Conservation (phyloP, 2,329 filamentous ascomycete genomes). For the Cyanodermella asteris region DNA sequence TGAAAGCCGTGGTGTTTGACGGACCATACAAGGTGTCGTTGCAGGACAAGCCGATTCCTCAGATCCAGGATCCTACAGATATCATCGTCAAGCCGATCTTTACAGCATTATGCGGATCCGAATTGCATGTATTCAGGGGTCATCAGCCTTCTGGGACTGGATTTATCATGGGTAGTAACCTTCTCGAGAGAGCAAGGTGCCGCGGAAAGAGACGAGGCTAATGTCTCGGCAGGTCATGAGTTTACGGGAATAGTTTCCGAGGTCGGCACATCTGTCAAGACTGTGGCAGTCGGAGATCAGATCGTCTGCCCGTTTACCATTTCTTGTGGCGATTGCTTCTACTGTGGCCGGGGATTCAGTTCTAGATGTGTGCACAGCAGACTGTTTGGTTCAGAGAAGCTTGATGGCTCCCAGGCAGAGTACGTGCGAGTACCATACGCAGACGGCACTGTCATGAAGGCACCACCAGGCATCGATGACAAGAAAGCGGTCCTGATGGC, state of each 20-base stretch:
- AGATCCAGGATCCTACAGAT: conserved; percentile 48
- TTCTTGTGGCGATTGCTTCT: conserved; percentile 58
- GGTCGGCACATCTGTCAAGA: conserved; percentile 43
- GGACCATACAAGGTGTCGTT: conserved; percentile 53
- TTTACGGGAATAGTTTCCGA: conserved; percentile 59
- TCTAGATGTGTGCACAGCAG: conserved; percentile 51
- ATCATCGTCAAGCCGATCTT: conserved; percentile 66
- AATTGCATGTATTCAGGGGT: conserved; percentile 71
- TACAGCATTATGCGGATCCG: conserved; percentile 72
- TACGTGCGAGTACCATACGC: conserved; percentile 60
- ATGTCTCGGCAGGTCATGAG: conserved; percentile 44
- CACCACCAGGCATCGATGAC: conserved; percentile 48
- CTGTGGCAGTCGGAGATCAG: conserved; percentile 50
- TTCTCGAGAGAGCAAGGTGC: too few species aligned
- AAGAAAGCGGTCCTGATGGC: conserved; percentile 68
- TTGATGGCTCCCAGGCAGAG: conserved; percentile 67
- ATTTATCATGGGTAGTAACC: conserved; percentile 30
- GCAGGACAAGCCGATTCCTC: conserved; percentile 59
- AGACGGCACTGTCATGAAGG: conserved; percentile 58
- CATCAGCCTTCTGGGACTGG: conserved; percentile 46
- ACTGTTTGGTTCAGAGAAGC: conserved; percentile 45
- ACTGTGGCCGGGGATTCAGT: conserved; percentile 55
- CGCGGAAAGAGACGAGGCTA: background rate
- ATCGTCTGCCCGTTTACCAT: conserved; percentile 68
- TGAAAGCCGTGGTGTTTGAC: conserved; percentile 81